Percentiles rank a stretch among this genome's conserved stretches.
These are phyloP conservation scores for Suillus variegatus DNA, from an alignment of 768 basidiomycete genomes.

Conservation along the genomic window DNA sequence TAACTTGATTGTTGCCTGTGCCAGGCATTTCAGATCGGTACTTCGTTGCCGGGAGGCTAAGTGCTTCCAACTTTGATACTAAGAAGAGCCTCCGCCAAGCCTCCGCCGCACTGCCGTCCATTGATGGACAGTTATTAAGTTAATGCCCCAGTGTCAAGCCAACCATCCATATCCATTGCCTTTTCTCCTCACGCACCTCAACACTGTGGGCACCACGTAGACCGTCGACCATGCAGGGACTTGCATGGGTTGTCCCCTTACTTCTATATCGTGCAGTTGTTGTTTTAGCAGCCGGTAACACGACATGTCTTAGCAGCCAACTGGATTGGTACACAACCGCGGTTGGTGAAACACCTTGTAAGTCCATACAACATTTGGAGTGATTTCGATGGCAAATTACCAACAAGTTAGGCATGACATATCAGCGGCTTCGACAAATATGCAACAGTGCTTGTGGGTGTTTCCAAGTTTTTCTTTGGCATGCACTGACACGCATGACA, in stretches of 20 bases:
- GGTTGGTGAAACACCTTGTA: constrained; percentile 26
- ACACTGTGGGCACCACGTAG: not conserved
- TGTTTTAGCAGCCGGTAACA: constrained; percentile 14
- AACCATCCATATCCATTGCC: too few relatives aligned
- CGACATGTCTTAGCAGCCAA: constrained; percentile 14
- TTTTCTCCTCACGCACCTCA: not conserved
- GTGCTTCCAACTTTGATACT: not conserved
- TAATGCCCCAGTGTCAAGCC: not conserved
- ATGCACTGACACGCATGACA: not conserved
- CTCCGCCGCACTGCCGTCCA: not conserved
- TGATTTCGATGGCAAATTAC: not conserved
- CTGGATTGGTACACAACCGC: constrained; percentile 26
- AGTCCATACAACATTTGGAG: not conserved
- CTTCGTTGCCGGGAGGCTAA: not conserved
- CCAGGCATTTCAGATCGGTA: not conserved
- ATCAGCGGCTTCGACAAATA: constrained; percentile 25
- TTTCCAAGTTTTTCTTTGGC: not conserved
- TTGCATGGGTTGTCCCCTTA: not conserved
- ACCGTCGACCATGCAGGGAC: not conserved
- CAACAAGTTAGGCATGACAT: constrained; percentile 19
- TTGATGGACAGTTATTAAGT: not conserved
- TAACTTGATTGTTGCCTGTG: not conserved
- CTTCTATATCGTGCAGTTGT: not conserved
- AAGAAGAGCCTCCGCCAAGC: not conserved
- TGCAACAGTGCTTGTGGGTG: constrained; percentile 19